Evolutionary conservation across 352 stramenopile genomes (phyloP).

Genomic region (Phytophthora pistaciae): DNA sequence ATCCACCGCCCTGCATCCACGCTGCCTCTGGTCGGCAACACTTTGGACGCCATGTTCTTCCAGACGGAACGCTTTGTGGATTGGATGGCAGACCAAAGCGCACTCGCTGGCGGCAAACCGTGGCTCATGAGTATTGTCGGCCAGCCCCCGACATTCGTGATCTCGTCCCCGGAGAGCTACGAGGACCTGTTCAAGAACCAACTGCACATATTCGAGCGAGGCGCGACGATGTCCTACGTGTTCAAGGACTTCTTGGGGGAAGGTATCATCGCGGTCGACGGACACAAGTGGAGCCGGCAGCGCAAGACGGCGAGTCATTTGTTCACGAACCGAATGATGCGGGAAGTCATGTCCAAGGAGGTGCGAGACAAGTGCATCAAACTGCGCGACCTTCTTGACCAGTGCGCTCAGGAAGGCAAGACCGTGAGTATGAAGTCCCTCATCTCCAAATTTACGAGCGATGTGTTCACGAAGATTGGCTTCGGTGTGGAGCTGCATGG

Average conservation of each 20-base stretch:
- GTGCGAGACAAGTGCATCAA: constrained; percentile 36
- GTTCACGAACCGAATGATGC: constrained; percentile 74
- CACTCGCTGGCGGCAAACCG: constrained; percentile 31
- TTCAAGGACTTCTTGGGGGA: constrained; percentile 68
- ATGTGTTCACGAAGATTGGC: constrained; percentile 77
- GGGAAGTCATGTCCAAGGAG: constrained; percentile 52
- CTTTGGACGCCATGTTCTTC: constrained; percentile 42
- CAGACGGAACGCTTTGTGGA: constrained; percentile 43
- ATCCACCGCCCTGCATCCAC: constrained; percentile 37
- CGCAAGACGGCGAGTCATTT: constrained; percentile 89
- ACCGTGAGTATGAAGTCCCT: constrained; percentile 49
- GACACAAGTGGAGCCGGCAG: constrained; percentile 63
- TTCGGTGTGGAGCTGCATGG: constrained; percentile 69
- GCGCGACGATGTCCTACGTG: constrained; percentile 41
- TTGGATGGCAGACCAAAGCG: constrained; percentile 46
- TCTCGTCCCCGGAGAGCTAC: constrained; percentile 41
- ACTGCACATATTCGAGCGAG: constrained; percentile 70
- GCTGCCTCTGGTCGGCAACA: constrained; percentile 45
- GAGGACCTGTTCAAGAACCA: constrained; percentile 64
- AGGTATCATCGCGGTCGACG: constrained; percentile 74
- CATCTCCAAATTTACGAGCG: constrained; percentile 67
- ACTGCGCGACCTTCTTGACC: constrained; percentile 36
- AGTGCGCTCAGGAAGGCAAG: constrained; percentile 9
- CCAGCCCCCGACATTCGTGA: constrained; percentile 35
- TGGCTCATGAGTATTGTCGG: constrained; percentile 39